Evolutionary conservation across 495 filamentous ascomycete genomes (phyloP).

Genomic region (Aspergillus conjunctus): DNA sequence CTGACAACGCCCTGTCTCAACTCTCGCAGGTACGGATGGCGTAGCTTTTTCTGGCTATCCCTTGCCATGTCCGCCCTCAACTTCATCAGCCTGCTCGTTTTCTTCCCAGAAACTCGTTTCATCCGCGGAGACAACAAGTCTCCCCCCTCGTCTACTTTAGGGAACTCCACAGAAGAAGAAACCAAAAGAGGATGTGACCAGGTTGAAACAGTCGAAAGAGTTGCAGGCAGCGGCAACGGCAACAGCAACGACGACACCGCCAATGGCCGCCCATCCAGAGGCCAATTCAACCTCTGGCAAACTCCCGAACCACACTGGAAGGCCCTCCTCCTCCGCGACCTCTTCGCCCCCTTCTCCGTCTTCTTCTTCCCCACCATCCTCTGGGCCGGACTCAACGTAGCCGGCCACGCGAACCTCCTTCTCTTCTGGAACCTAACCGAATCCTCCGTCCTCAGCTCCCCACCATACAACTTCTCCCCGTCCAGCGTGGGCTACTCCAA

Average conservation of each 20-base stretch:
- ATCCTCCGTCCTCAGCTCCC: constrained; percentile 51
- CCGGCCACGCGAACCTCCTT: constrained; percentile 53
- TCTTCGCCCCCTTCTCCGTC: constrained; percentile 50
- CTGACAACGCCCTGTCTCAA: not conserved
- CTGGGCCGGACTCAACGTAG: constrained; percentile 50
- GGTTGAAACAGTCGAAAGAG: not conserved
- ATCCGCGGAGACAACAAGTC: constrained; percentile 24
- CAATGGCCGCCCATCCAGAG: constrained; percentile 42
- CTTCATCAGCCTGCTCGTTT: constrained; percentile 47
- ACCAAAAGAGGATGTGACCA: too few species aligned
- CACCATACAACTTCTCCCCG: constrained; percentile 52
- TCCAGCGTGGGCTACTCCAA: constrained; percentile 46
- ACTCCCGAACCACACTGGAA: constrained; percentile 39
- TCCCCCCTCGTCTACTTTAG: not conserved
- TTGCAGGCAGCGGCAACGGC: too few species aligned
- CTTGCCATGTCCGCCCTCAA: constrained; percentile 43
- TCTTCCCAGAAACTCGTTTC: constrained; percentile 58
- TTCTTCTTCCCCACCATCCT: constrained; percentile 60
- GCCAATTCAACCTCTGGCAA: constrained; percentile 51
- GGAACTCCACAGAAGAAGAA: too few species aligned
- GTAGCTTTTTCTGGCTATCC: constrained; percentile 56
- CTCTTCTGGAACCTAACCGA: constrained; percentile 61
- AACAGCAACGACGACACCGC: too few species aligned
- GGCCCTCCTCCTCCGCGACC: constrained; percentile 37
- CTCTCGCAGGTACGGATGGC: constrained; percentile 44